phyloP scores from a whole-genome alignment of 108 stramenopile species.

The Poteriospumella lacustris region DNA sequence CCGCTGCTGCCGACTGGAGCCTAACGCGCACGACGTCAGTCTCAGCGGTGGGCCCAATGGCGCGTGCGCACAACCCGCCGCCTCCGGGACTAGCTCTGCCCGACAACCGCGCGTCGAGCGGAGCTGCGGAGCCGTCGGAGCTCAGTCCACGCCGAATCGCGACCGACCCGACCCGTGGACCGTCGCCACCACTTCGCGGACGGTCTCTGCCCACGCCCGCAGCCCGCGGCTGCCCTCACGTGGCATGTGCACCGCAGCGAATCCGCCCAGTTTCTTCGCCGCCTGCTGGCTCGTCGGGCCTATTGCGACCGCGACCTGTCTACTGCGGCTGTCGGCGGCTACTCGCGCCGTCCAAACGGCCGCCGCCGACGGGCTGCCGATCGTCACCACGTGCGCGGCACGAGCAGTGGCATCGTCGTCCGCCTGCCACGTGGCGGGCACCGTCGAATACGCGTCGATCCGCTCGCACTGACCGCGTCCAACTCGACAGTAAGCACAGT shows the following conservation, averaged over 20 bases:
- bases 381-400: slow-evolving; percentile 40
- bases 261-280: too few relatives aligned
- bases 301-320: slow-evolving; percentile 41
- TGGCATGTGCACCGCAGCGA: slow-evolving; percentile 35
- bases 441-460: slow-evolving; percentile 45
- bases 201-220: slow-evolving; percentile 45
- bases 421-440: slow-evolving; percentile 38
- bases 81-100: too few relatives aligned
- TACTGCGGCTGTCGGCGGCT: neutral
- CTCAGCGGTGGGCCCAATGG: too few relatives aligned
- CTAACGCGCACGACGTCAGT: too few relatives aligned
- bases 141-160: too few relatives aligned
- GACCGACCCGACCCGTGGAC: too few relatives aligned
- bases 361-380: slow-evolving; percentile 45
- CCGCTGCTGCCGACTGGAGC: too few relatives aligned
- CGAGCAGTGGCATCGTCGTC: slow-evolving; percentile 24
- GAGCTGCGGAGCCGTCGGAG: too few relatives aligned
- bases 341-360: slow-evolving; percentile 38
- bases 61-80: too few relatives aligned
- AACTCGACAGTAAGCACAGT: neutral
- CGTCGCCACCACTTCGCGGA: slow-evolving; percentile 32
- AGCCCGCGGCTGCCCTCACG: slow-evolving; percentile 43
- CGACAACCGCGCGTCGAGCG: too few relatives aligned
- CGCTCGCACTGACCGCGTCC: neutral
- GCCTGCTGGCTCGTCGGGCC: slow-evolving; percentile 43